Evolutionary conservation across 805 yeast species (phyloP).

Genomic region (Kodamaea laetipori): DNA sequence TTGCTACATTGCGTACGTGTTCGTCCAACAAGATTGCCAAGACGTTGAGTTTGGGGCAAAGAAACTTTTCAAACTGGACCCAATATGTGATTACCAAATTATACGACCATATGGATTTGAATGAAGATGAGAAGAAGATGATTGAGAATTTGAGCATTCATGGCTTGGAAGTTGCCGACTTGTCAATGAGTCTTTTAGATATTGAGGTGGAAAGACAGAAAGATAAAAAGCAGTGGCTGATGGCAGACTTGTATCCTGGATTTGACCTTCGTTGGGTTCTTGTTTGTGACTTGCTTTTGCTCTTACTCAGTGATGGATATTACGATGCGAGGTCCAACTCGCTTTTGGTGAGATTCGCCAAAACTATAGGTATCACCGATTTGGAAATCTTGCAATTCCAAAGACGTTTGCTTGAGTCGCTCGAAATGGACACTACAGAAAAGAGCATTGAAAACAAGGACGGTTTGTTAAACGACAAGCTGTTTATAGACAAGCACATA

Average conservation of each 20-base stretch:
- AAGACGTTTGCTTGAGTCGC: conserved; percentile 82
- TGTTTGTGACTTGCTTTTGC: conserved; percentile 83
- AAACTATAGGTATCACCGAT: conserved; percentile 54
- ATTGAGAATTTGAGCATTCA: conserved; percentile 83
- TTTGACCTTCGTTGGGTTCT: conserved; percentile 89
- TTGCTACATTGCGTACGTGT: conserved; percentile 59
- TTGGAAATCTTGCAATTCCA: conserved; percentile 87
- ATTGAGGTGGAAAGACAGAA: conserved; percentile 10
- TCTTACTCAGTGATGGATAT: conserved; percentile 76
- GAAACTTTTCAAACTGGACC: conserved; percentile 84
- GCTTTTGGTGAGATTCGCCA: conserved; percentile 68
- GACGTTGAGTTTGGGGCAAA: conserved; percentile 66
- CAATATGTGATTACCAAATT: conserved; percentile 67
- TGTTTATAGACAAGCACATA: conserved; percentile 70
- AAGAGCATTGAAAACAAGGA: conserved; percentile 59
- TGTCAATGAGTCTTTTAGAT: conserved; percentile 60
- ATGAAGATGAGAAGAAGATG: conserved; percentile 79
- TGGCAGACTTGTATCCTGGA: conserved; percentile 18
- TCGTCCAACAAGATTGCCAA: conserved; percentile 58
- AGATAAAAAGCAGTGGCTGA: conserved; percentile 10
- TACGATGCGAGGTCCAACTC: conserved; percentile 90
- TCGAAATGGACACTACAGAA: conserved; percentile 71
- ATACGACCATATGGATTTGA: conserved; percentile 78
- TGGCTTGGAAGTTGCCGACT: conserved; percentile 74
- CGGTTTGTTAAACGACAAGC: conserved; percentile 78